phyloP scores from a whole-genome alignment of 805 yeast genomes.

The Starmerella vaccinii region DNA sequence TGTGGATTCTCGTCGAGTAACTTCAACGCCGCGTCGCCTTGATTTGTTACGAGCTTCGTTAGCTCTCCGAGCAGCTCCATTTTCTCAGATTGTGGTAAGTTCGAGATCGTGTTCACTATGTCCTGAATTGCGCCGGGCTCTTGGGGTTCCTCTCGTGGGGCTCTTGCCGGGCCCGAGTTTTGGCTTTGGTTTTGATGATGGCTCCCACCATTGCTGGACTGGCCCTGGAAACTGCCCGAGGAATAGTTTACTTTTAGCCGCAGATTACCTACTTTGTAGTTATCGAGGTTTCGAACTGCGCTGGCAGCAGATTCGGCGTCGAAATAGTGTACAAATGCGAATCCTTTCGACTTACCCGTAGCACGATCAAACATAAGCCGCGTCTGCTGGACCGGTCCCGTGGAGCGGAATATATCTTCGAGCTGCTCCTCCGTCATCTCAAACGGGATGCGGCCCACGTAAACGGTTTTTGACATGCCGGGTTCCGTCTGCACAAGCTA shows the following conservation, averaged over 20 bases:
- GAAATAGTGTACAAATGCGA: slow-evolving; percentile 73
- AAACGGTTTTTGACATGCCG: slow-evolving; percentile 38
- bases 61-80: slow-evolving; percentile 46
- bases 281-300: slow-evolving; percentile 80
- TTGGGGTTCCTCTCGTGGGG: slow-evolving; percentile 26
- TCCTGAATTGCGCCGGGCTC: slow-evolving; percentile 19
- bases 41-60: slow-evolving; percentile 44
- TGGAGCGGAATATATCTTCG: slow-evolving; percentile 70
- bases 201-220: background rate
- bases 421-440: slow-evolving; percentile 92
- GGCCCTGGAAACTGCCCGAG: slow-evolving; percentile 17
- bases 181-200: background rate
- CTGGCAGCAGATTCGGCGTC: slow-evolving; percentile 81
- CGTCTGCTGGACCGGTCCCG: slow-evolving; percentile 73
- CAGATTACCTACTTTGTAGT: slow-evolving; percentile 63
- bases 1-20: slow-evolving; percentile 68
- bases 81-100: slow-evolving; percentile 34
- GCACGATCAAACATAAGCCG: slow-evolving; percentile 75
- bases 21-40: slow-evolving; percentile 49
- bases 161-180: slow-evolving; percentile 25
- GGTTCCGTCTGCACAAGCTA: background rate
- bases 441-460: slow-evolving; percentile 80
- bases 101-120: slow-evolving; percentile 22
- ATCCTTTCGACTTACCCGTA: slow-evolving; percentile 86
- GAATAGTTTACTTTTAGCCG: slow-evolving; percentile 53